Conservation (phyloP, 169 alveolate species). For the Plasmodium coatneyi region DNA sequence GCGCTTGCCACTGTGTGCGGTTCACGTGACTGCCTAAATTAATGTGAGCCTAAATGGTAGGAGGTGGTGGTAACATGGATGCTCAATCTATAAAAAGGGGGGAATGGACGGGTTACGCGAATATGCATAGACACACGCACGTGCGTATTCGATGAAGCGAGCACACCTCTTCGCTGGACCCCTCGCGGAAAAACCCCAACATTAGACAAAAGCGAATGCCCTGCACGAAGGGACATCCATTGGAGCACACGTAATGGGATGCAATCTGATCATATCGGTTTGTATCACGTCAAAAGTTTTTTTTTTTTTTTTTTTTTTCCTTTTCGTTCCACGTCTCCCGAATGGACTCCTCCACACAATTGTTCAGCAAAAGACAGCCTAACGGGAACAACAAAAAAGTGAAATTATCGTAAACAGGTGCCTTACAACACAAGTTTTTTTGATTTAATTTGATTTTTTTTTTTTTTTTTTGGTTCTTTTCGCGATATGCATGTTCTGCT, state of each 20-base stretch:
- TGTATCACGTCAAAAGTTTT: background rate
- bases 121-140: background rate
- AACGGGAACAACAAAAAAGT: background rate
- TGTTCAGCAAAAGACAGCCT: background rate
- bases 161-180: background rate
- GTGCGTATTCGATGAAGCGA: background rate
- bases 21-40: background rate
- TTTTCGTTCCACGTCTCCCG: background rate
- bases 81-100: background rate
- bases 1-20: background rate
- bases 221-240: background rate
- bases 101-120: background rate
- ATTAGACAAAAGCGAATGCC: background rate
- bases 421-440: background rate
- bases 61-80: background rate
- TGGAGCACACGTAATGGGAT: background rate
- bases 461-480: background rate
- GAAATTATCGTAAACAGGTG: background rate
- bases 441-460: too few relatives aligned
- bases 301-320: too few relatives aligned
- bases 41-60: background rate
- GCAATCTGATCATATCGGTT: background rate
- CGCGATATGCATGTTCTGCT: constrained; percentile 25
- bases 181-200: background rate
- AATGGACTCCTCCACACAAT: background rate